Percentiles rank a stretch among this genome's conserved stretches.
phyloP scores from a whole-genome alignment of 345 rosid genomes.

The Microcos paniculata region DNA sequence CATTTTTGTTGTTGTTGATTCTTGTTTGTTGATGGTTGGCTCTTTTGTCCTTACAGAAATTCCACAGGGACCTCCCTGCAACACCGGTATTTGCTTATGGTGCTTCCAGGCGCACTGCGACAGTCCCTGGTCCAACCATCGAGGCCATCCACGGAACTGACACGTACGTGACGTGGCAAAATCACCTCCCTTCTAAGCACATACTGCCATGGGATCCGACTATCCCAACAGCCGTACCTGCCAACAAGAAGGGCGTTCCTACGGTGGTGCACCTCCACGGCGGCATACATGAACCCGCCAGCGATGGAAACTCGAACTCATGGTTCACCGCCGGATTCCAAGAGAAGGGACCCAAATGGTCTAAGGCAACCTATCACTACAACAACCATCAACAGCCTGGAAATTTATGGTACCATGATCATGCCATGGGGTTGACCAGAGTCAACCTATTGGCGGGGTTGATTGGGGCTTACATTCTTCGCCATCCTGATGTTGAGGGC shows the following conservation, averaged over 20 bases:
- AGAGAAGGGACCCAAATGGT: conserved; percentile 67
- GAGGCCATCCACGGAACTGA: conserved; percentile 69
- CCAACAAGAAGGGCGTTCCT: conserved; percentile 55
- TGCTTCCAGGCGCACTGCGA: conserved; percentile 48
- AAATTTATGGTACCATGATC: conserved; percentile 94
- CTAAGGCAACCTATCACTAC: conserved; percentile 50
- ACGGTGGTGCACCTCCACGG: conserved; percentile 98
- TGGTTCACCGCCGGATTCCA: conserved; percentile 81
- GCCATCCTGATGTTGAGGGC: conserved; percentile 48
- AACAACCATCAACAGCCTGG: conserved; percentile 80
- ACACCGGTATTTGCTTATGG: conserved; percentile 89
- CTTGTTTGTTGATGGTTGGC: no score
- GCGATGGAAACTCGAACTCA: conserved; percentile 71
- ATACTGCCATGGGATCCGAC: conserved; percentile 95
- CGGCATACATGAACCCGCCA: conserved; percentile 63
- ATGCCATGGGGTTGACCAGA: conserved; percentile 84
- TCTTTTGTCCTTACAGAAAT: conserved; percentile 47
- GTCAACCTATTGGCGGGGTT: conserved; percentile 87
- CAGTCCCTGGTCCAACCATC: conserved; percentile 91
- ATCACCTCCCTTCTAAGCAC: conserved; percentile 80
- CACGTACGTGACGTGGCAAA: conserved; percentile 71
- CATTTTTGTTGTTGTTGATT: neutral
- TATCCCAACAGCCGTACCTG: conserved; percentile 61
- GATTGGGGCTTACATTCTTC: conserved; percentile 72
- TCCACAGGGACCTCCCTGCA: conserved; percentile 82